Percentiles rank a stretch among this genome's conserved stretches.
phyloP scores from a whole-genome alignment of 257 asterid species.

The Coffea eugenioides region DNA sequence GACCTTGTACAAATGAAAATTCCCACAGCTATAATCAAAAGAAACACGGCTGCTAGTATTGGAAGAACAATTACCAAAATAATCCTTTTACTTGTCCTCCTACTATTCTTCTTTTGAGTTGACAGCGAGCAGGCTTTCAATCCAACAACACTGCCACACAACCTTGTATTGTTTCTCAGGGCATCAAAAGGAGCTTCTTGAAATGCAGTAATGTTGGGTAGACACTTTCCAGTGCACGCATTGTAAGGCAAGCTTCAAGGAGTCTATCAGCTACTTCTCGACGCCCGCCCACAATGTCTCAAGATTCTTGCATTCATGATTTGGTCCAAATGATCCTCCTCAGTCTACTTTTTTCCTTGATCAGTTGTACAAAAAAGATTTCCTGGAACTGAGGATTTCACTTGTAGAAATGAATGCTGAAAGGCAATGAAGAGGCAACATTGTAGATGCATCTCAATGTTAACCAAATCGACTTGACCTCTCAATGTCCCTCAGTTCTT shows the following conservation, averaged over 20 bases:
- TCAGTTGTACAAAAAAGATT: not conserved
- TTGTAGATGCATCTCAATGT: too few species aligned
- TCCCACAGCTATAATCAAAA: constrained; percentile 8
- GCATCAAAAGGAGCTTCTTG: constrained; percentile 19
- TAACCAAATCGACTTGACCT: not conserved
- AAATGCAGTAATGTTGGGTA: constrained; percentile 17
- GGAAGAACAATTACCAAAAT: constrained; percentile 8
- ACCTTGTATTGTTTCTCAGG: constrained; percentile 26
- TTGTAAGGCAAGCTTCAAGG: not conserved
- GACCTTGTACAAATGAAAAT: not conserved
- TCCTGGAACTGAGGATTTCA: not conserved
- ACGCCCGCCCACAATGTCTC: not conserved
- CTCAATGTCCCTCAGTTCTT: not conserved
- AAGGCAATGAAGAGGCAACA: too few species aligned
- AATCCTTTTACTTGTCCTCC: not conserved
- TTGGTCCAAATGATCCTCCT: not conserved
- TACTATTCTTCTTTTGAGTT: not conserved
- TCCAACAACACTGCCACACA: constrained; percentile 30
- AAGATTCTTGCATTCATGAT: constrained; percentile 6
- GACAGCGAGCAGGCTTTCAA: constrained; percentile 25
- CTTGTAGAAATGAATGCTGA: too few species aligned
- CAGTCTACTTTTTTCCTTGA: not conserved
- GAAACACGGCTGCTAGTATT: constrained; percentile 9
- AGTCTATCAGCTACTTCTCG: not conserved
- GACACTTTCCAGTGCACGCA: not conserved